A percentile compares a stretch with the other conserved stretches of the same genome.
phyloP scores from a whole-genome alignment of 225 moss, liverwort and hornwort genomes.

The Marchantia polymorpha region DNA sequence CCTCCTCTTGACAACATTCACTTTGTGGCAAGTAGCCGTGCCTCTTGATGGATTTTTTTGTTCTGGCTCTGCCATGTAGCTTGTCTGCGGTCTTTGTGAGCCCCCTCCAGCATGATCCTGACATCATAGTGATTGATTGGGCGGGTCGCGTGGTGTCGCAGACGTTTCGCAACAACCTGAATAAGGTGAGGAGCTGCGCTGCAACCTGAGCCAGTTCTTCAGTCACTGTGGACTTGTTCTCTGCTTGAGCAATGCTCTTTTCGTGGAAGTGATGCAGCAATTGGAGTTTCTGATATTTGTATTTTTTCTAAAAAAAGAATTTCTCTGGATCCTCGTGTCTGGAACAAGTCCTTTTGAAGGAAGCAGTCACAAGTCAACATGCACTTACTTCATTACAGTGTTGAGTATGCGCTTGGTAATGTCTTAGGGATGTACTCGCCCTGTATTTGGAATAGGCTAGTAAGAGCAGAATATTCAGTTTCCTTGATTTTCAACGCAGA shows the following conservation, averaged over 20 bases:
- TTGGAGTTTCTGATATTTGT: conserved; percentile 21
- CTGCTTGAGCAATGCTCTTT: conserved; percentile 34
- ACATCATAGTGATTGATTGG: conserved; percentile 45
- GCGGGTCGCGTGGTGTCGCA: conserved; percentile 45
- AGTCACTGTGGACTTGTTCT: conserved; percentile 39
- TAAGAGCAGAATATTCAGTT: conserved; percentile 11
- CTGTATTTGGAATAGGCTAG: background rate
- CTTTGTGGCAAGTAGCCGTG: conserved; percentile 70
- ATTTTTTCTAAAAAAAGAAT: background rate
- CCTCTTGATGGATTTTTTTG: conserved; percentile 45
- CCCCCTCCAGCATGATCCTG: conserved; percentile 45
- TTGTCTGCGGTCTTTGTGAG: conserved; percentile 47
- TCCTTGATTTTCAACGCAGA: conserved; percentile 38
- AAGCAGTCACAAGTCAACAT: background rate
- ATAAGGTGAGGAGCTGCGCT: conserved; percentile 71
- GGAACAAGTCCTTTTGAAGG: background rate
- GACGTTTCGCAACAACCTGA: conserved; percentile 97
- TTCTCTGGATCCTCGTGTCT: background rate
- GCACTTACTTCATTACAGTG: background rate
- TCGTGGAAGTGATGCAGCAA: conserved; percentile 29
- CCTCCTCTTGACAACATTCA: conserved; percentile 88
- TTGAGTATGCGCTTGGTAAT: background rate
- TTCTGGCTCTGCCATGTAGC: conserved; percentile 38
- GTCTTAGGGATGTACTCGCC: background rate
- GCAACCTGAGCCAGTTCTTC: conserved; percentile 41